Evolutionary conservation across 306 rosid species (phyloP).

Genomic region (Fagus crenata): DNA sequence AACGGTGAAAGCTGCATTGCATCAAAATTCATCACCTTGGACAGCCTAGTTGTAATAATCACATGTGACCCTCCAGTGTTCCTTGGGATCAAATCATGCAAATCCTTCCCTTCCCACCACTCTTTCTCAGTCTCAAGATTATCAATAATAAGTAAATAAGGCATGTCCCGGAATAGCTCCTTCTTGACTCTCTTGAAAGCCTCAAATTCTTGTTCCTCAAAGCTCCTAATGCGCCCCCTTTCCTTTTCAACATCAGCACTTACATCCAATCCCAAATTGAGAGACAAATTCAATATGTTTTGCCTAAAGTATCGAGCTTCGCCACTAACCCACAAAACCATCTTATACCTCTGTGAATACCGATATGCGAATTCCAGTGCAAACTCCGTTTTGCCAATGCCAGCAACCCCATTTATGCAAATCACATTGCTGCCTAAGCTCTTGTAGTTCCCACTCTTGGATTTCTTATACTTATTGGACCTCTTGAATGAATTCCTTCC

Average conservation of each 20-base stretch:
- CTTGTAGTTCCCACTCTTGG: constrained; percentile 60
- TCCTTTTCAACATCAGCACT: constrained; percentile 76
- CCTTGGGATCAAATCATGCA: constrained; percentile 76
- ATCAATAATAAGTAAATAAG: constrained; percentile 76
- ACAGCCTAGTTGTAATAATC: constrained; percentile 61
- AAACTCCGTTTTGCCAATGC: constrained; percentile 83
- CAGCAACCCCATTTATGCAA: constrained; percentile 77
- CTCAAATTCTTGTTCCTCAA: constrained; percentile 87
- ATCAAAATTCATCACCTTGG: constrained; percentile 65
- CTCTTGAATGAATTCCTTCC: constrained; percentile 58
- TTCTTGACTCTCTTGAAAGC: constrained; percentile 84
- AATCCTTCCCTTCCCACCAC: constrained; percentile 84
- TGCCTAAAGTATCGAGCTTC: constrained; percentile 77
- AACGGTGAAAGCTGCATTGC: constrained; percentile 62
- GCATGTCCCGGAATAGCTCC: constrained; percentile 76
- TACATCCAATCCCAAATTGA: constrained; percentile 66
- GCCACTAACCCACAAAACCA: constrained; percentile 91
- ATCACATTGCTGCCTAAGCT: constrained; percentile 57
- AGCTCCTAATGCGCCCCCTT: constrained; percentile 71
- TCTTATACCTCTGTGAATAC: constrained; percentile 69
- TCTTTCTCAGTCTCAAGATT: constrained; percentile 83
- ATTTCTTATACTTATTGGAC: constrained; percentile 54
- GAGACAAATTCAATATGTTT: constrained; percentile 70
- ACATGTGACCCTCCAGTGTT: constrained; percentile 79
- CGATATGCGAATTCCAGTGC: constrained; percentile 75